Base-by-base conservation (phyloP, 2,329 filamentous ascomycete genomes). In the Phaeosphaeriaceae sp. region DNA sequence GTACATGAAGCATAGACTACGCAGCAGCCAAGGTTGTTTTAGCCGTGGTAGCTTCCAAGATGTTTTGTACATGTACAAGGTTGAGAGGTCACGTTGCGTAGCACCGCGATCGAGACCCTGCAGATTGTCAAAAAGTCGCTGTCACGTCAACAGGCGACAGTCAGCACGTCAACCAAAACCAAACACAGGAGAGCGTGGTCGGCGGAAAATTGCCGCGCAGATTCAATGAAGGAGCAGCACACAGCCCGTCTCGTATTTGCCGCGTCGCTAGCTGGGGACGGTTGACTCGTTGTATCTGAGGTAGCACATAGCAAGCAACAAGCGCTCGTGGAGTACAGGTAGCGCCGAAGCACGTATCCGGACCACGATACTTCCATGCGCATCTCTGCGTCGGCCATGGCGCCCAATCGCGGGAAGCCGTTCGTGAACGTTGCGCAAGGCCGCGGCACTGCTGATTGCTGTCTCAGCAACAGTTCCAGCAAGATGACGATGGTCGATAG, bases 21-120 rank as follows among this genome's bases (percentile, higher is more conserved):
- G 47, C 56, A 48, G 54, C 53, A 31, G 53, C 58, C 36, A 52
- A 21, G 41, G n/a, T 44, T 44, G 41, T 20, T 44, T 58, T 54
- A 60, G 55, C 53, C 60, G 61, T 56, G 31, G 31, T 20, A 44
- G 41, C 41, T 19, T 19, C 20, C 41, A 44, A 44, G 41, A 44
- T 44, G 41, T 19, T 19, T 44, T 15, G n/a, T 44, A 21, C 20
- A 7, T 44, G 20, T 21, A 19, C 41, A 22, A 24, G n/a, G 19
- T 41, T 5, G 22, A 9, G 20, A 44, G 41, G 41, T 19, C 41
- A 44, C 20, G 41, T 21, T 19, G 41, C 41, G 20, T 20, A n/a
- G n/a, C 41, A 44, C 20, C 41, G n/a, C 3, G 41, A 44, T 21
- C 41, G n/a, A 44, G 24, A 49, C 47, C 47, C 47, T 49, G 24